Evolutionary conservation across 1,284 basidiomycete genomes (phyloP).

Genomic region (Cryptococcus sp.): DNA sequence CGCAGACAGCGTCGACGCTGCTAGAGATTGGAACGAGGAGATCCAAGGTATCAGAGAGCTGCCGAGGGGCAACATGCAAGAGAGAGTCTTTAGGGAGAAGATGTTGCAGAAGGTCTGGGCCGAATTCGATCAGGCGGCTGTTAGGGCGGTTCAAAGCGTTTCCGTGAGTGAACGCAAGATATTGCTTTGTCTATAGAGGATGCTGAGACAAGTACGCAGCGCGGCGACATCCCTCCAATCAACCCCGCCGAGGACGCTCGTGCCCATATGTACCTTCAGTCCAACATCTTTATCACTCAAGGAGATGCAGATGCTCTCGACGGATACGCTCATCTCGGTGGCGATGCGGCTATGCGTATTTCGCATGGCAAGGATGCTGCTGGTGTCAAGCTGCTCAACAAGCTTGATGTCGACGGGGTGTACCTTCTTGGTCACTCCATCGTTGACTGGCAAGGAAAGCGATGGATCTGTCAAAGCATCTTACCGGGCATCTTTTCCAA

Average conservation of each 20-base stretch:
- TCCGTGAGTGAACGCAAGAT: conserved; percentile 38
- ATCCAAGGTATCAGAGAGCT: conserved; percentile 60
- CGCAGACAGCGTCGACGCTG: conserved; percentile 57
- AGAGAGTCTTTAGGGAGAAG: conserved; percentile 59
- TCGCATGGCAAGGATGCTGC: conserved; percentile 61
- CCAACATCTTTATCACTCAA: conserved; percentile 62
- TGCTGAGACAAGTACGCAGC: conserved; percentile 17
- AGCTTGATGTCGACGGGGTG: conserved; percentile 69
- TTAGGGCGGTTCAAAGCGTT: conserved; percentile 57
- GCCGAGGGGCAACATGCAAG: conserved; percentile 56
- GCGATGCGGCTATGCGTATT: conserved; percentile 60
- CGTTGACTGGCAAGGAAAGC: conserved; percentile 61
- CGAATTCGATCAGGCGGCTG: conserved; percentile 59
- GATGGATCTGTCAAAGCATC: conserved; percentile 62
- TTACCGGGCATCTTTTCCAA: conserved; percentile 61
- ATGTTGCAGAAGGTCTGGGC: conserved; percentile 58
- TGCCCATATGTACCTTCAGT: conserved; percentile 60
- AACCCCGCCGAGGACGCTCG: conserved; percentile 60
- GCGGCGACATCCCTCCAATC: conserved; percentile 58
- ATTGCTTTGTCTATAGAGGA: neutral
- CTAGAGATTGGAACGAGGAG: conserved; percentile 64
- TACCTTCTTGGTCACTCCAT: conserved; percentile 71
- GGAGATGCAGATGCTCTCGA: conserved; percentile 59
- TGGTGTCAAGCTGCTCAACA: conserved; percentile 58
- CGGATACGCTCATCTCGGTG: conserved; percentile 59